A percentile compares a stretch with the other conserved stretches of the same genome.
Evolutionary conservation across 208 protist genomes (phyloP).

Genomic region (Polymyxa betae): DNA sequence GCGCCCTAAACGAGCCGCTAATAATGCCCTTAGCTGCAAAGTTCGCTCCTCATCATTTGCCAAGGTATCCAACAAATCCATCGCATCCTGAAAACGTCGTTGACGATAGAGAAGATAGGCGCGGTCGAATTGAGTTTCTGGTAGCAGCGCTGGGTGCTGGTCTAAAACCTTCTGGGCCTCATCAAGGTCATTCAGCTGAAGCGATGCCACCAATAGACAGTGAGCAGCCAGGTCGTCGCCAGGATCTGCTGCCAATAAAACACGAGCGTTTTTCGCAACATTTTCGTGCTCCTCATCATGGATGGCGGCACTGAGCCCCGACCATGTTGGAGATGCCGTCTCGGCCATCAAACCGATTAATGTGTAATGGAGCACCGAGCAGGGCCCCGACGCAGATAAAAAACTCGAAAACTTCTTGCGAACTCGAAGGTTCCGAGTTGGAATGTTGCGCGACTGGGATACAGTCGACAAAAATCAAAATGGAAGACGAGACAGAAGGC

Average conservation of each 20-base stretch:
- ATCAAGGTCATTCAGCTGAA: slow-evolving; percentile 17
- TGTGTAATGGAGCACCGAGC: too few species aligned
- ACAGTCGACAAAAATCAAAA: too few species aligned
- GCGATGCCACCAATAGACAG: background rate
- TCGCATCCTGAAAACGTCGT: background rate
- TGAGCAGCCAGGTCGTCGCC: background rate
- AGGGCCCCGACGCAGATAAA: too few species aligned
- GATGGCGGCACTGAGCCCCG: background rate
- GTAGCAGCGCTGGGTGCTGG: background rate
- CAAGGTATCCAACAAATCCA: background rate
- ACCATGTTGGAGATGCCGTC: background rate
- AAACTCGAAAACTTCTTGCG: too few species aligned
- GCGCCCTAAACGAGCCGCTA: background rate
- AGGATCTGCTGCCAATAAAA: background rate
- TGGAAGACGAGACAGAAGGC: too few species aligned
- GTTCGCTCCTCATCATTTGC: background rate
- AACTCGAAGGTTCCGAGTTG: too few species aligned
- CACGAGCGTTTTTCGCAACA: background rate
- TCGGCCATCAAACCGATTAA: background rate
- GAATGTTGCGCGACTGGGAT: too few species aligned
- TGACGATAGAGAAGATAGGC: slow-evolving; percentile 22
- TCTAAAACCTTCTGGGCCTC: background rate
- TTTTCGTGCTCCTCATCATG: background rate
- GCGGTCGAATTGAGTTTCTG: background rate
- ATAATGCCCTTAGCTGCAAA: background rate